Conservation (phyloP, 352 stramenopile genomes). For the Phytophthora macrochlamydospora region DNA sequence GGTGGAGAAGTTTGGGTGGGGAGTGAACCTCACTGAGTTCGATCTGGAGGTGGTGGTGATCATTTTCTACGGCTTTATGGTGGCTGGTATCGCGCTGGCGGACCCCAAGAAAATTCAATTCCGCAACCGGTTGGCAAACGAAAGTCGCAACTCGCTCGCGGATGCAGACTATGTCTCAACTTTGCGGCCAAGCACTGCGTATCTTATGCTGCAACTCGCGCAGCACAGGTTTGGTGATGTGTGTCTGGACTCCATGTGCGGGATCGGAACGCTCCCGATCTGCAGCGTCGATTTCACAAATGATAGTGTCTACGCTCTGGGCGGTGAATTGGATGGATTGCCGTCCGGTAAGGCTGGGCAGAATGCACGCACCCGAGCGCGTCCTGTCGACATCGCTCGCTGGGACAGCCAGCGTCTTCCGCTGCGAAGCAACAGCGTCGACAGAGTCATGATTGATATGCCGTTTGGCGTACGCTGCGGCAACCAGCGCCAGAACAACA, state of each 20-base stretch:
- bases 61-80: conserved; percentile 73
- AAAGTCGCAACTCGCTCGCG: conserved; percentile 56
- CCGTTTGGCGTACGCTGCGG: conserved; percentile 79
- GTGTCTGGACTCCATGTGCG: conserved; percentile 84
- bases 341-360: conserved; percentile 57
- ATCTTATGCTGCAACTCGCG: conserved; percentile 73
- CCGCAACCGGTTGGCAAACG: conserved; percentile 69
- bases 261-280: conserved; percentile 78
- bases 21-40: conserved; percentile 67
- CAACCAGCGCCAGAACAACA: conserved; percentile 72
- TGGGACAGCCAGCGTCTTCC: conserved; percentile 72
- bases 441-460: conserved; percentile 80
- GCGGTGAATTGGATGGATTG: conserved; percentile 64
- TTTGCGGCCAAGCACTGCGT: conserved; percentile 76
- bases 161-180: conserved; percentile 81
- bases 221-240: conserved; percentile 63
- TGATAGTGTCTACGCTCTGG: conserved; percentile 64
- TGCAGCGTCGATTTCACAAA: conserved; percentile 55
- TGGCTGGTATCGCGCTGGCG: conserved; percentile 67
- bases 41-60: conserved; percentile 77
- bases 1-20: conserved; percentile 64
- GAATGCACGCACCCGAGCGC: conserved; percentile 45
- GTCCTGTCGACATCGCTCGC: conserved; percentile 56
- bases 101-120: conserved; percentile 67
- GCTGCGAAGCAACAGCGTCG: conserved; percentile 55